Evolutionary conservation across 1,284 basidiomycete species (phyloP), one percentile per base, ranked within the genome.

Genomic region (Ceratobasidium sp.): DNA sequence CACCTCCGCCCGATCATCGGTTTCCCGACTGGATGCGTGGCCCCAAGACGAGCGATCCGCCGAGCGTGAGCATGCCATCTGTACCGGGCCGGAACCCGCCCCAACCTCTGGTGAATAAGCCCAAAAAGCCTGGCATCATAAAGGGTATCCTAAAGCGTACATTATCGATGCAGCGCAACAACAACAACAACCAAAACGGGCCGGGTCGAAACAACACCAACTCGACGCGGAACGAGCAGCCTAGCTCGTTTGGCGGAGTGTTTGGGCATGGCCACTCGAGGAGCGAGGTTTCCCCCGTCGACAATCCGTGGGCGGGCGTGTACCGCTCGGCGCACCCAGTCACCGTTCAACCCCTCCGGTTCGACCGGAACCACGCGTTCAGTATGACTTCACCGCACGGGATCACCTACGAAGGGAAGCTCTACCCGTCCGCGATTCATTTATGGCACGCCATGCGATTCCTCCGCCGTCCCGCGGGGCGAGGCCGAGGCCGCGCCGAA

Each of bases 141-240:
- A 74, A 74, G 61, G 71, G 71, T 4, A 74, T 74, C 33, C 59
- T 74, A 17, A 74, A 74, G 44, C 71, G 71, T 46, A 74, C 71
- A n/a, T 46, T 74, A 9, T 74, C 71, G n/a, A 73, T 48, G n/a
- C 69, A 73, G 48, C 71, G 71, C n/a, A n/a, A n/a, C n/a, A n/a
- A n/a, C 50, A 69, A 69, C 20, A 74, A 74, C 33, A 50, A 64
- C 20, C 38, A 42, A 17, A 40, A 42, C 15, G 9, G 20, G 26
- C 40, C 48, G 13, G 71, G 33, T 3, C 71, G 71, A 38, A 28
- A 40, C n/a, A 64, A 74, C 42, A 64, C 71, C 12, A 54, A 71
- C n/a, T n/a, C n/a, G 50, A 40, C 44, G 28, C 71, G 46, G 13
- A 74, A 62, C 44, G 65, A 52, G 1, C 65, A 48, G 38, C 26